Percentiles rank a stretch among this genome's conserved stretches.
phyloP scores from a whole-genome alignment of 768 basidiomycete species.

The Piloderma croceum region DNA sequence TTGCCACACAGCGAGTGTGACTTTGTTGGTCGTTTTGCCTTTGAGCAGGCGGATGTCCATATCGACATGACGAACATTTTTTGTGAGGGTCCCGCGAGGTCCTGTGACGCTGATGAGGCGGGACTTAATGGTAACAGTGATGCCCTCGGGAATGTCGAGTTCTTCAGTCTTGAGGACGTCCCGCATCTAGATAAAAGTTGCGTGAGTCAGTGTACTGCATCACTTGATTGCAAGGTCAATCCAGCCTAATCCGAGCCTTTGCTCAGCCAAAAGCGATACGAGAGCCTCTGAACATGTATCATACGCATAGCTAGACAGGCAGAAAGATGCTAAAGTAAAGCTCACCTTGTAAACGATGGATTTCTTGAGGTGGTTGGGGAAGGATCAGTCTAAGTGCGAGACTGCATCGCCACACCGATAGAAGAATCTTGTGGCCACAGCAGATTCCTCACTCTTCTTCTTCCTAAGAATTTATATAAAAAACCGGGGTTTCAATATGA shows the following conservation, averaged over 20 bases:
- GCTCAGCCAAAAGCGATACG: too few species aligned
- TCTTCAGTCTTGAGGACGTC: conserved; percentile 93
- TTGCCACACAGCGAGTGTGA: conserved; percentile 95
- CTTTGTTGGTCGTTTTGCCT: conserved; percentile 64
- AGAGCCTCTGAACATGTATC: too few species aligned
- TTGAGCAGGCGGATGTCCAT: conserved; percentile 89
- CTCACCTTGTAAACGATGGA: too few species aligned
- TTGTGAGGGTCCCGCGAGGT: conserved; percentile 87
- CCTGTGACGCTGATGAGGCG: conserved; percentile 89
- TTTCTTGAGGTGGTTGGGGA: too few species aligned
- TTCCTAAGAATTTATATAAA: too few species aligned
- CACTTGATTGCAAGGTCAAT: conserved; percentile 30
- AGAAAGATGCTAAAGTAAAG: too few species aligned
- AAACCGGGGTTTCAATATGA: too few species aligned
- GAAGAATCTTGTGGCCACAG: too few species aligned
- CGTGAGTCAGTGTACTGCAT: conserved; percentile 33
- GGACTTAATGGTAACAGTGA: conserved; percentile 85
- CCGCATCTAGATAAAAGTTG: conserved; percentile 61
- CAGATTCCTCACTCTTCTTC: too few species aligned
- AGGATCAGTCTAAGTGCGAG: too few species aligned
- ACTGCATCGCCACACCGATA: too few species aligned
- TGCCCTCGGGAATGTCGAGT: conserved; percentile 79
- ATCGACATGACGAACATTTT: conserved; percentile 88
- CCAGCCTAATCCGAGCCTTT: conserved; percentile 24
- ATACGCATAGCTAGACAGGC: too few species aligned